Conservation (phyloP, 2,329 filamentous ascomycete species). For the Davidsoniella australis region DNA sequence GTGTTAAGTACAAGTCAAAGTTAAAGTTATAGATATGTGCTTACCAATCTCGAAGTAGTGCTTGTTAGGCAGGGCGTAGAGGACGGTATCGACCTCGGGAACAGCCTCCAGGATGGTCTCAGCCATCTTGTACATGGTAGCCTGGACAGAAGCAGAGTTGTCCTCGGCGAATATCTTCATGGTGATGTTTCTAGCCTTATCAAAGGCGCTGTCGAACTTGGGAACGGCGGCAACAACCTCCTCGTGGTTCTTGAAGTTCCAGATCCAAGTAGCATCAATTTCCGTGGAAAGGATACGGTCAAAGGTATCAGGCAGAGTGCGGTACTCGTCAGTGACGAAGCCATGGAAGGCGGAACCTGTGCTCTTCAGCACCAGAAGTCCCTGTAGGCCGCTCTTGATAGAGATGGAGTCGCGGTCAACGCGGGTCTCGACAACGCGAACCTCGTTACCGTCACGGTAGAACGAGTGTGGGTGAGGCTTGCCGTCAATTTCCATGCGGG, state of each 20-base stretch:
- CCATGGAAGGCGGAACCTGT: conserved; percentile 93
- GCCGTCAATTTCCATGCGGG: conserved; percentile 71
- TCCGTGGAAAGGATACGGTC: conserved; percentile 92
- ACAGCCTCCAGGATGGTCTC: conserved; percentile 66
- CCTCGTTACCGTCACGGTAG: conserved; percentile 76
- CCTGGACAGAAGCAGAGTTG: conserved; percentile 81
- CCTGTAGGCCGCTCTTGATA: conserved; percentile 61
- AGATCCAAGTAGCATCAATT: conserved; percentile 73
- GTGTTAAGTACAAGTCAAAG: background rate
- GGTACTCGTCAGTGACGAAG: conserved; percentile 86
- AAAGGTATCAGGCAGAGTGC: conserved; percentile 76
- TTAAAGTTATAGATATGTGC: conserved; percentile 19
- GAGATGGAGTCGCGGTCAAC: conserved; percentile 54
- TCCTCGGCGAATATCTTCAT: conserved; percentile 82
- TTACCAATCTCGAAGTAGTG: conserved; percentile 93
- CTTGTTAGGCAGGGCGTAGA: conserved; percentile 87
- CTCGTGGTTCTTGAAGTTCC: conserved; percentile 54
- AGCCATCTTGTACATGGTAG: conserved; percentile 98
- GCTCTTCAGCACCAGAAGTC: conserved; percentile 82
- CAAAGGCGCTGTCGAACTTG: conserved; percentile 66
- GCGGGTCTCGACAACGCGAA: conserved; percentile 61
- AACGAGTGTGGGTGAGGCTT: conserved; percentile 92
- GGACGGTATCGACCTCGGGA: conserved; percentile 53
- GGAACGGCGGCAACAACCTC: conserved; percentile 47
- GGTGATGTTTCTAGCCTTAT: conserved; percentile 66